Conservation (phyloP, 768 basidiomycete species). For the Kwoniella dendrophila region DNA sequence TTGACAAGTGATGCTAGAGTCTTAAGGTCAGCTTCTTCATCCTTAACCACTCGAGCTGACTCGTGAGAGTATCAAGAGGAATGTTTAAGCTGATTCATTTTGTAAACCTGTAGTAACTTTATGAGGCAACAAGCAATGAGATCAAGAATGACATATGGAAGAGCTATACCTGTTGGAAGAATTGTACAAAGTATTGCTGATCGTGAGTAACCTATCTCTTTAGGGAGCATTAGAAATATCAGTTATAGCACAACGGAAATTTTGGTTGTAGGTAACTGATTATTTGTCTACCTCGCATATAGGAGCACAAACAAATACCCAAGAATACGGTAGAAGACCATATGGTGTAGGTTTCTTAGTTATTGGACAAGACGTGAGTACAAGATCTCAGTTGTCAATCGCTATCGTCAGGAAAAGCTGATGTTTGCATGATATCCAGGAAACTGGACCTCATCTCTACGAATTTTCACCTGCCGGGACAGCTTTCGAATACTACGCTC, state of each 20-base stretch:
- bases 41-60: background rate
- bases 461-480: conserved; percentile 98
- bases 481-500: conserved; percentile 96
- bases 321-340: conserved; percentile 94
- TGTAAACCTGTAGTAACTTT: conserved; percentile 71
- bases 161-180: conserved; percentile 89
- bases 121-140: conserved; percentile 99
- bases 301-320: conserved; percentile 99
- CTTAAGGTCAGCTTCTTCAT: conserved; percentile 68
- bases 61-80: background rate
- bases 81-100: background rate
- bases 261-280: conserved; percentile 9
- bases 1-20: conserved; percentile 97
- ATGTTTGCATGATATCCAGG: conserved; percentile 52
- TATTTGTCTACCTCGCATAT: conserved; percentile 19
- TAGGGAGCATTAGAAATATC: no score
- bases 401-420: background rate
- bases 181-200: conserved; percentile 92
- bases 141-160: conserved; percentile 90
- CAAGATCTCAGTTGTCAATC: background rate
- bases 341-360: conserved; percentile 99
- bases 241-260: no score
- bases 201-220: conserved; percentile 64
- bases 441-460: conserved; percentile 95
- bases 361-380: conserved; percentile 75